These are phyloP conservation scores for Talaromyces pinophilus DNA, from an alignment of 2,329 filamentous ascomycete genomes.

Conservation along the genomic window DNA sequence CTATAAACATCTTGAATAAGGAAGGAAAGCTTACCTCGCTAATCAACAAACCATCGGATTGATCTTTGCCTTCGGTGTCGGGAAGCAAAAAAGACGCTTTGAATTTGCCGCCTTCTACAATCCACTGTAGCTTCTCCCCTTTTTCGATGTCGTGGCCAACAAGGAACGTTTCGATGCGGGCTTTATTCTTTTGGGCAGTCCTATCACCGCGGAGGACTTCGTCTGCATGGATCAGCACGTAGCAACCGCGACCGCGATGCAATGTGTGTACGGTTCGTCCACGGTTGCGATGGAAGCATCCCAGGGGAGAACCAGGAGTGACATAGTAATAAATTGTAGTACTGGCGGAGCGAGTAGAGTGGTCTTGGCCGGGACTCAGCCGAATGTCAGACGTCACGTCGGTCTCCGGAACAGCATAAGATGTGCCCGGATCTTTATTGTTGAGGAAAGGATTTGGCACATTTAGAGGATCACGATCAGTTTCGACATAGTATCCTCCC, in stretches of 20 bases:
- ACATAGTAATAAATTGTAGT: constrained; percentile 68
- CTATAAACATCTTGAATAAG: background rate
- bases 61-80: constrained; percentile 42
- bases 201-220: constrained; percentile 34
- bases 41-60: constrained; percentile 60
- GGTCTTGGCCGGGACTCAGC: constrained; percentile 27
- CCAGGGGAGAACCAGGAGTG: constrained; percentile 57
- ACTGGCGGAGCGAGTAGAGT: constrained; percentile 55
- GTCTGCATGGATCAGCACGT: constrained; percentile 64
- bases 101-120: constrained; percentile 68
- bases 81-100: constrained; percentile 64
- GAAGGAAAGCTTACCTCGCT: constrained; percentile 51
- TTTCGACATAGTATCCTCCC: constrained; percentile 66
- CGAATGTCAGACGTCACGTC: constrained; percentile 21
- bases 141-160: constrained; percentile 60
- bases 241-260: constrained; percentile 63
- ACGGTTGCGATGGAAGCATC: constrained; percentile 65
- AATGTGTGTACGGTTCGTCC: constrained; percentile 66
- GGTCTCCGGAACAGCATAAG: constrained; percentile 16
- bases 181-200: constrained; percentile 35
- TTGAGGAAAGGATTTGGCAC: constrained; percentile 58
- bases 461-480: constrained; percentile 55
- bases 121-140: constrained; percentile 67
- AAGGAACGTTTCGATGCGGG: constrained; percentile 63
- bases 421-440: constrained; percentile 21